phyloP scores from a whole-genome alignment of 441 rosid genomes.

The Eutrema salsugineum region DNA sequence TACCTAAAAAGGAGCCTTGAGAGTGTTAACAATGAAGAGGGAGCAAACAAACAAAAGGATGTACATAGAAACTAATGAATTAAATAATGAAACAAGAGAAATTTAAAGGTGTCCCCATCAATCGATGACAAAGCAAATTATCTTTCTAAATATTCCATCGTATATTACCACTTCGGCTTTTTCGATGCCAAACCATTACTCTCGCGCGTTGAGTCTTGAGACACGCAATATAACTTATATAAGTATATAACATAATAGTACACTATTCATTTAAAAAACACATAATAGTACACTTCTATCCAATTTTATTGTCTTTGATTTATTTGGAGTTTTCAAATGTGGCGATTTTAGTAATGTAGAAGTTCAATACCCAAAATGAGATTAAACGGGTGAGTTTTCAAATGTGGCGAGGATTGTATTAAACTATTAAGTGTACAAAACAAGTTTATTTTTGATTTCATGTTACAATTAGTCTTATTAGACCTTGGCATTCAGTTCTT shows the following conservation, averaged over 20 bases:
- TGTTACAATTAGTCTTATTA: neutral
- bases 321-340: neutral
- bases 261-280: no score
- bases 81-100: slow-evolving; percentile 13
- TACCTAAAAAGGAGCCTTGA: slow-evolving; percentile 26
- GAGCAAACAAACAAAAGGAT: slow-evolving; percentile 30
- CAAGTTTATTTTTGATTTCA: neutral
- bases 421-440: neutral
- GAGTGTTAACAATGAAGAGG: slow-evolving; percentile 14
- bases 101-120: slow-evolving; percentile 49
- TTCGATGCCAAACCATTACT: slow-evolving; percentile 47
- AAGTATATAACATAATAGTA: neutral
- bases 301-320: no score
- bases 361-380: neutral
- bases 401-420: neutral
- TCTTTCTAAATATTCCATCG: slow-evolving; percentile 47
- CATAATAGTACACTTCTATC: neutral
- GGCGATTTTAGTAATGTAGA: neutral
- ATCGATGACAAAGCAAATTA: slow-evolving; percentile 28
- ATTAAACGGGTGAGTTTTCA: neutral
- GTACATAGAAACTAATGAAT: slow-evolving; percentile 11
- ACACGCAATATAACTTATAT: neutral
- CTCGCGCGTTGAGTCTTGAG: slow-evolving; percentile 21
- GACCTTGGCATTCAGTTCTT: neutral
- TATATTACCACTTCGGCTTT: slow-evolving; percentile 37